phyloP scores from a whole-genome alignment of 2,329 filamentous ascomycete species.

The Colletotrichum lupini region DNA sequence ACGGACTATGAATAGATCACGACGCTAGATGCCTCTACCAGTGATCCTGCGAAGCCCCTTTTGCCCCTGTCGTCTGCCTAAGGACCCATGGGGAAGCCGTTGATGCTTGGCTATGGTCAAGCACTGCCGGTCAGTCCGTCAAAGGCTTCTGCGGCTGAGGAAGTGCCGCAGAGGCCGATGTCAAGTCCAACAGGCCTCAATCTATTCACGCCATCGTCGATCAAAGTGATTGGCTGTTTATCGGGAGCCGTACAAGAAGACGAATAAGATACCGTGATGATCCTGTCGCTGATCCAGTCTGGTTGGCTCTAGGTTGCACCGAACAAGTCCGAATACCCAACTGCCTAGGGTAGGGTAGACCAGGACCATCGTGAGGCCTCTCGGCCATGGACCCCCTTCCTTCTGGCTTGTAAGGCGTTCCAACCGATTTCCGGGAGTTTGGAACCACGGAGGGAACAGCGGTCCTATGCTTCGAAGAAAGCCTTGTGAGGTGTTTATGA shows the following conservation, averaged over 20 bases:
- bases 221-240: not conserved
- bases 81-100: not conserved
- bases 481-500: slow-evolving; percentile 28
- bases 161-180: slow-evolving; percentile 13
- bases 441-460: not conserved
- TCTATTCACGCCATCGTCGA: not conserved
- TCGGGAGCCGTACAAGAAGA: not conserved
- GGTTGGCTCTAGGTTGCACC: not conserved
- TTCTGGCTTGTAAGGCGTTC: not conserved
- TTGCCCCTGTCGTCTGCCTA: slow-evolving; percentile 8
- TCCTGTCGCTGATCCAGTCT: not conserved
- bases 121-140: not conserved
- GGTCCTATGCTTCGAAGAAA: slow-evolving; percentile 10
- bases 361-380: not conserved
- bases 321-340: not conserved
- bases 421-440: not conserved
- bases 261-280: not conserved
- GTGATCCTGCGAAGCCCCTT: slow-evolving; percentile 2
- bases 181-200: not conserved
- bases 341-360: too few relatives aligned
- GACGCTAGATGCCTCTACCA: not conserved
- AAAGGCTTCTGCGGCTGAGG: not conserved
- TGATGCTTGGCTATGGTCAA: slow-evolving; percentile 13
- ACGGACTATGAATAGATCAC: not conserved
- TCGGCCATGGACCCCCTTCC: not conserved